Evolutionary conservation across 495 filamentous ascomycete genomes (phyloP), one percentile per base, ranked within the genome.

Genomic region (Penicillium paradoxum): DNA sequence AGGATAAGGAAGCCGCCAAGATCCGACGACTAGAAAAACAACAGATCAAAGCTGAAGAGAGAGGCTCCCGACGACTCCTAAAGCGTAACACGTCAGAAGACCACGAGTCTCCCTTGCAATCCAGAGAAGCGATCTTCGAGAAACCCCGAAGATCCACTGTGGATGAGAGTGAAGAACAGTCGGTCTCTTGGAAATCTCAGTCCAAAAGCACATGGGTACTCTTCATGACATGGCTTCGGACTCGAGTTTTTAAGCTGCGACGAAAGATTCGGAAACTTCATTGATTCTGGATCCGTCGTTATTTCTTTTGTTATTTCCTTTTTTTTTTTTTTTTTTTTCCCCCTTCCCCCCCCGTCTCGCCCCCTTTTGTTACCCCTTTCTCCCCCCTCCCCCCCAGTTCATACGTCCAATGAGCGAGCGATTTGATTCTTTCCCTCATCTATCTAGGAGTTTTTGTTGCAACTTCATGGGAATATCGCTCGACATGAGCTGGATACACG

Each of bases 1-100:
- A 76, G 47, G 78, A 83, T 50, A 79, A 79, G 53, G 79, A 83
- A 59, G 79, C 71, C n/a, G 79, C 78, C 8, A 83, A 85, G 54
- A 74, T 72, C 19, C 73, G 70, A 24, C 79, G 81, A 48, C 67
- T 79, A 39, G 77, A 82, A 49, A 71, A 79, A 53, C 78, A 79
- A 46, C 80, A 77, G 42, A 69, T 71, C 45, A 80, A 79, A 69
- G 65, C 73, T 14, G 67, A 77, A 63, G 66, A 74, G 57, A 66
- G 60, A 34, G 68, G 77, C 29, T 68, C 63, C 34, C 71, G 70
- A 6, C 64, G 70, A 15, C 66, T 55, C 22, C 55, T 61, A 37
- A 72, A 69, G 50, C 70, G 70, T 44, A 55, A 51, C 43, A 33
- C 55, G 51, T 42, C 54, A 32, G 34, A 58, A 46, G 53, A 55